phyloP scores from a whole-genome alignment of 495 filamentous ascomycete genomes.

The Penicillium simplicissimum region DNA sequence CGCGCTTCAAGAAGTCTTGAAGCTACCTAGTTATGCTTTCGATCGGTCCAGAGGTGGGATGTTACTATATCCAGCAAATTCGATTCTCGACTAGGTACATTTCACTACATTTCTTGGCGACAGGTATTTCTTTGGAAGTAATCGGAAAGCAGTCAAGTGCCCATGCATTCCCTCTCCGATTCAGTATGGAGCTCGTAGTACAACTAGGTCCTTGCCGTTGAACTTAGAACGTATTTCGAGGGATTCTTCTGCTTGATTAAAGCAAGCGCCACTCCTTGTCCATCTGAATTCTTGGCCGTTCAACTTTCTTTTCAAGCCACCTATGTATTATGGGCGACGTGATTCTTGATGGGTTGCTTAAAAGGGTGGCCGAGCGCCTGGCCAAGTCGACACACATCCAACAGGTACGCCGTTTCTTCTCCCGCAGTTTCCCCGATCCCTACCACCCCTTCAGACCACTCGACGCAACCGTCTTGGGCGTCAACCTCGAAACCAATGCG shows the following conservation, averaged over 20 bases:
- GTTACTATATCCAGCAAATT: no score
- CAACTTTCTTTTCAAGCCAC: no score
- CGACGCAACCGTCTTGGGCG: background rate
- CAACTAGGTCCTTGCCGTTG: background rate
- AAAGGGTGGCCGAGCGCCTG: no score
- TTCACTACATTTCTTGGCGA: no score
- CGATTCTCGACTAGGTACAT: no score
- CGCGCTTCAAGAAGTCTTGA: background rate
- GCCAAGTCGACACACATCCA: background rate
- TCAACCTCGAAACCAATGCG: slow-evolving; percentile 12
- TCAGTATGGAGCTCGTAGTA: background rate
- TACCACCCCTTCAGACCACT: background rate
- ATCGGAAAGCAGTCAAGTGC: no score
- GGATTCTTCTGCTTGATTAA: background rate
- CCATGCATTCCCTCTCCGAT: no score
- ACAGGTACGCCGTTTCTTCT: background rate
- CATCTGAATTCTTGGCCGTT: background rate
- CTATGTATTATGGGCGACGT: no score
- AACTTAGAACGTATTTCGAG: background rate
- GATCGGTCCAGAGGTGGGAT: no score
- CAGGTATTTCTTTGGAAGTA: no score
- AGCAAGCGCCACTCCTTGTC: background rate
- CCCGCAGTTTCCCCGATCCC: background rate
- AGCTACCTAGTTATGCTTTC: background rate
- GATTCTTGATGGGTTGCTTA: no score